Percentiles rank a stretch among this genome's conserved stretches.
Evolutionary conservation across 2,329 filamentous ascomycete genomes (phyloP).

Genomic region (Trichoderma sp.): DNA sequence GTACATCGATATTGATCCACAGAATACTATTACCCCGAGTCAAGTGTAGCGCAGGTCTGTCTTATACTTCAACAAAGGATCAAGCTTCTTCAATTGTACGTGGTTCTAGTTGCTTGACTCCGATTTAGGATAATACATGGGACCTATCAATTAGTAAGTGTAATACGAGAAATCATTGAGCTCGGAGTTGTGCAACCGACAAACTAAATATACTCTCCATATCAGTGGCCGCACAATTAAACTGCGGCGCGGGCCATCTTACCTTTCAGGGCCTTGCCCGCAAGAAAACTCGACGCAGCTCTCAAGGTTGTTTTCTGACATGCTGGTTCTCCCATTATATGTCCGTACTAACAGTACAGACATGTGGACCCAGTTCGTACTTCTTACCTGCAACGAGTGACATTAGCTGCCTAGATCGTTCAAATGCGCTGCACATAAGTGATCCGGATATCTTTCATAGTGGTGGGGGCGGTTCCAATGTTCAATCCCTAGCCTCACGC

Average conservation of each 20-base stretch:
- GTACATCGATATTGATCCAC: no score
- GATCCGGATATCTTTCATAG: background rate
- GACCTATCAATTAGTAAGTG: no score
- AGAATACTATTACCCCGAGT: background rate
- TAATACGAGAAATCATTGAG: background rate
- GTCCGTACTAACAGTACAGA: no score
- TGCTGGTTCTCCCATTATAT: no score
- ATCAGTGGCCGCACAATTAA: background rate
- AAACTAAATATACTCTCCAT: background rate
- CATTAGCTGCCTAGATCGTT: no score
- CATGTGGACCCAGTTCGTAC: no score
- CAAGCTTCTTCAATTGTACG: background rate
- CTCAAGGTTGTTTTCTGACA: background rate
- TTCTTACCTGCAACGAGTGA: no score
- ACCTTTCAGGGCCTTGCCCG: background rate
- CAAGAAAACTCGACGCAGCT: background rate
- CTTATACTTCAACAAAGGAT: background rate
- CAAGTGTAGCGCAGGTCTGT: background rate
- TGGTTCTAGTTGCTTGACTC: background rate
- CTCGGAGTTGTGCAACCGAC: background rate
- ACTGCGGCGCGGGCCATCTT: background rate
- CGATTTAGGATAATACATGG: background rate
- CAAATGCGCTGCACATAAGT: background rate
- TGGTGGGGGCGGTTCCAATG: background rate
- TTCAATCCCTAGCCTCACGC: background rate